A percentile compares a stretch with the other conserved stretches of the same genome.
Conservation (phyloP, 2,329 filamentous ascomycete genomes). For the Verticillium isaacii region DNA sequence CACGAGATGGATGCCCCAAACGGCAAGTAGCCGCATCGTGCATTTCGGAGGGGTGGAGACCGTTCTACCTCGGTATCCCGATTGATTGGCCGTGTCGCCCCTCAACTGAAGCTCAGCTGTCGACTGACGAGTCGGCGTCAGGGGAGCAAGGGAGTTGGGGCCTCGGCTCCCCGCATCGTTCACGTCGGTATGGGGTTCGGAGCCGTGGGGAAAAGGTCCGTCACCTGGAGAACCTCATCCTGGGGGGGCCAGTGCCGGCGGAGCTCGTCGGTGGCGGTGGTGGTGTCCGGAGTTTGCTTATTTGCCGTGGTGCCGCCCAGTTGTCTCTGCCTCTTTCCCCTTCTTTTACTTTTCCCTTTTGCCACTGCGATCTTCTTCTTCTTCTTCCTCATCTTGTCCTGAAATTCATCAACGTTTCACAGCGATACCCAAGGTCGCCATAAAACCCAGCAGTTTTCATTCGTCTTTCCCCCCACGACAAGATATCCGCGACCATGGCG, state of each 20-base stretch:
- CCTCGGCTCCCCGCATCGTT: slow-evolving; percentile 7
- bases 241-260: background rate
- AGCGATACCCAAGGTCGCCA: too few relatives aligned
- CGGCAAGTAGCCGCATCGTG: background rate
- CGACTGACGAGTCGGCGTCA: background rate
- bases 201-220: background rate
- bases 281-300: background rate
- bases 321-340: background rate
- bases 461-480: too few relatives aligned
- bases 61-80: background rate
- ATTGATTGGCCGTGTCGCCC: background rate
- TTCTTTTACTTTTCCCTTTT: background rate
- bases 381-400: too few relatives aligned
- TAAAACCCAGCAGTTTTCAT: too few relatives aligned
- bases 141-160: slow-evolving; percentile 3
- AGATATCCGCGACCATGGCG: slow-evolving; percentile 32
- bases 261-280: too few relatives aligned
- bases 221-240: slow-evolving; percentile 12
- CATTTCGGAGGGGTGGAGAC: background rate
- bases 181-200: slow-evolving; percentile 3
- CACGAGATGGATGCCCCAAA: slow-evolving; percentile 1
- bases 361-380: background rate
- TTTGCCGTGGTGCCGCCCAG: background rate
- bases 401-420: background rate
- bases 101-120: background rate